Evolutionary conservation across 441 rosid species (phyloP).

Genomic region (Erodium moschatum): DNA sequence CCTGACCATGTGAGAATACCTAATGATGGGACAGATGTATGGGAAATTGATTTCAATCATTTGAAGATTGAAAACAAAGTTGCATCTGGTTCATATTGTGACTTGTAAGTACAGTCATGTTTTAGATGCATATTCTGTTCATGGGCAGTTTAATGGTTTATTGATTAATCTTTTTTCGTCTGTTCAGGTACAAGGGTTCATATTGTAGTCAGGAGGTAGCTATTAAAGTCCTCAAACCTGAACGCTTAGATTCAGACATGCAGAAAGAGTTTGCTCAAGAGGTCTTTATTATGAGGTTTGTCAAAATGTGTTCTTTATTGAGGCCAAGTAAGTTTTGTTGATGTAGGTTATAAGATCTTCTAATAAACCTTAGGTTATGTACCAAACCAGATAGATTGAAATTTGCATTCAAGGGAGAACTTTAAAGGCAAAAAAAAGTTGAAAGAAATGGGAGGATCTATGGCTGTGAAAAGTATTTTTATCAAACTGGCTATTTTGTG

Average conservation of each 20-base stretch:
- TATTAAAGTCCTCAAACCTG: conserved; percentile 64
- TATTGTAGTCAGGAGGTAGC: conserved; percentile 72
- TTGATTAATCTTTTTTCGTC: background rate
- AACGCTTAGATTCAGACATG: conserved; percentile 49
- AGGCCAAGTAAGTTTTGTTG: background rate
- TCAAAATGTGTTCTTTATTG: background rate
- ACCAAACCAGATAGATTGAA: background rate
- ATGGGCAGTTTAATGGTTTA: conserved; percentile 11
- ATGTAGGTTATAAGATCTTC: background rate
- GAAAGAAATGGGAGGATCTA: background rate
- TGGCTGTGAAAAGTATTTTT: background rate
- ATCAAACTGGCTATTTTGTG: background rate
- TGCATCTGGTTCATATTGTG: conserved; percentile 70
- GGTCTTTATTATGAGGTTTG: conserved; percentile 68
- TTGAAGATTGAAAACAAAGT: conserved; percentile 49
- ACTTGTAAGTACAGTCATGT: conserved; percentile 45
- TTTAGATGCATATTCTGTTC: conserved; percentile 4
- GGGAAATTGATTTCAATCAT: conserved; percentile 52
- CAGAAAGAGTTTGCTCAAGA: conserved; percentile 72
- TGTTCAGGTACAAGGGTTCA: conserved; percentile 53
- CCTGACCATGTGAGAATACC: conserved; percentile 48
- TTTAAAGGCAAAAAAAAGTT: background rate
- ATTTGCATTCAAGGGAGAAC: background rate
- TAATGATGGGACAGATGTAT: conserved; percentile 60
- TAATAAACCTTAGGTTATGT: background rate